Evolutionary conservation across 176 grass and related monocot species (phyloP), one percentile per base, ranked within the genome.

Genomic region (Paspalum vaginatum): DNA sequence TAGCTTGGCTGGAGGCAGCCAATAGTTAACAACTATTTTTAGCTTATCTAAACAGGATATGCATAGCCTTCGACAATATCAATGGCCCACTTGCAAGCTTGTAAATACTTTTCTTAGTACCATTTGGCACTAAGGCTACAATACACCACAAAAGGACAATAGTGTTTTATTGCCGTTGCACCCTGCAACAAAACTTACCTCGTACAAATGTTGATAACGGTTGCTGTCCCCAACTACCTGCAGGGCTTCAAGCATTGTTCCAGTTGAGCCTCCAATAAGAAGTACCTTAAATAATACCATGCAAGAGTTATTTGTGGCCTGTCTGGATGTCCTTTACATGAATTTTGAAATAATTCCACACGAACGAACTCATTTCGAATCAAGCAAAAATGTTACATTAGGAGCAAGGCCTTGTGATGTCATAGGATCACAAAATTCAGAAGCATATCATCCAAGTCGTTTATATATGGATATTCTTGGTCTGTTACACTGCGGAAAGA

Each of bases 191-290:
- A 6, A 20, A 72, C 71, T 90, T 87, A 76, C 95, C 70, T 97
- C 89, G 20, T 87, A 85, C 14, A 74, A 52, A 46, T 81, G 75
- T 26, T 5, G 65, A 75, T 90, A 88, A 60, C 53, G 80, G 53
- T 75, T 75, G 49, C 69, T 87, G 54, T 91, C 87, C 27, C 92
- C 95, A 25, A 98, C 85, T n/a, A 98, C 89, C 61, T 98, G 86
- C 22, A 98, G 74, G 63, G 89, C 59, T 88, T 98, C 85, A 56
- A 98, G 95, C 95, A 98, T 98, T 37, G 85, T 94, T 44, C 92
- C 83, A 60, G 92, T 98, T 70, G 95, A 92, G 12, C 92, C 95
- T 75, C 95, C 92, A 50, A 94, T 94, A 25, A 98, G 61, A 51
- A 94, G 88, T 51, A 98, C 95, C 95, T 94, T 64, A 5, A 75